Percentiles rank a stretch among this genome's conserved stretches.
These are phyloP conservation scores for Polysphondylium violaceum DNA, from an alignment of 78 protist genomes.

Conservation along the genomic window DNA sequence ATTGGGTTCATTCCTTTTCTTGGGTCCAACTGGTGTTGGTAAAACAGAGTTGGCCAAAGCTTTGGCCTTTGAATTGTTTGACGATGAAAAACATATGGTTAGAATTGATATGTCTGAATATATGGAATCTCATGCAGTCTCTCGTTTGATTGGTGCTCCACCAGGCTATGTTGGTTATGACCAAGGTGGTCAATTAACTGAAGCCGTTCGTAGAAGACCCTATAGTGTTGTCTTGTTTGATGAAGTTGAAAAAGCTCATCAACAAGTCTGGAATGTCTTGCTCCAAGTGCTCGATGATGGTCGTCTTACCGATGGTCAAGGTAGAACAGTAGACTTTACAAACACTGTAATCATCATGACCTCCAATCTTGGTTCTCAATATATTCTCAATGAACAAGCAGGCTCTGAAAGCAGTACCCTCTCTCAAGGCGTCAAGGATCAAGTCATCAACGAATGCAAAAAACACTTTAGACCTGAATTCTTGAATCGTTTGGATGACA, in stretches of 20 bases:
- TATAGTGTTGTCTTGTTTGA: slow-evolving; percentile 98
- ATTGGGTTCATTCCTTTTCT: slow-evolving; percentile 95
- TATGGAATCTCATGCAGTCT: slow-evolving; percentile 95
- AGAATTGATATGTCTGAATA: slow-evolving; percentile 99
- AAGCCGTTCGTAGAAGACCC: slow-evolving; percentile 97
- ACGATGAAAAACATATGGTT: slow-evolving; percentile 94
- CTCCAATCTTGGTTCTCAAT: slow-evolving; percentile 93
- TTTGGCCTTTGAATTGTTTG: slow-evolving; percentile 94
- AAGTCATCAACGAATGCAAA: slow-evolving; percentile 86
- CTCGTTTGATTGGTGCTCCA: slow-evolving; percentile 99
- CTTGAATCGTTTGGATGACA: slow-evolving; percentile 98
- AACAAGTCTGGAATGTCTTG: slow-evolving; percentile 93
- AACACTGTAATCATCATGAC: slow-evolving; percentile 96
- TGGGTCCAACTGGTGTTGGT: slow-evolving; percentile 95
- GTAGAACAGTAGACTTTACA: slow-evolving; percentile 96
- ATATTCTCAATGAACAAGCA: slow-evolving; percentile 40
- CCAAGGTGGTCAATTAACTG: slow-evolving; percentile 99
- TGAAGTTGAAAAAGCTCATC: slow-evolving; percentile 96
- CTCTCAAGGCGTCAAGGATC: slow-evolving; percentile 59
- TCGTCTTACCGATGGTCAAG: slow-evolving; percentile 97
- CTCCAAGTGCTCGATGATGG: slow-evolving; percentile 99
- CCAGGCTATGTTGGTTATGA: slow-evolving; percentile 99
- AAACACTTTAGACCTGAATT: slow-evolving; percentile 97
- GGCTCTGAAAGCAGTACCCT: slow-evolving; percentile 14
- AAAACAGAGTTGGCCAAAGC: slow-evolving; percentile 98